These are phyloP conservation scores for Begonia loranthoides DNA, from an alignment of 306 rosid species.

Conservation along the genomic window DNA sequence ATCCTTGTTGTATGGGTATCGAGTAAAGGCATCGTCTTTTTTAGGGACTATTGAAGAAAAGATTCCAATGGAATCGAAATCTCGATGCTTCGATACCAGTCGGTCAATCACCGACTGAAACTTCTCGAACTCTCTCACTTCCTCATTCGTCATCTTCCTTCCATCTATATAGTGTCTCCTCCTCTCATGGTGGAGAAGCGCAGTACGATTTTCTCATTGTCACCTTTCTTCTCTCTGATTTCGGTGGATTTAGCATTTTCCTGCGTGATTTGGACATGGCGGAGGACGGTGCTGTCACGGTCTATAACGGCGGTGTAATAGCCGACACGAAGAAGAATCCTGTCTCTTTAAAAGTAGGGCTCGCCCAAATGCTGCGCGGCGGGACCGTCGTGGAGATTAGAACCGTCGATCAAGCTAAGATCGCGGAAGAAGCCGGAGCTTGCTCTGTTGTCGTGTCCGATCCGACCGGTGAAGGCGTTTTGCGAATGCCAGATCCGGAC, in stretches of 20 bases:
- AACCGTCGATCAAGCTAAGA: constrained; percentile 36
- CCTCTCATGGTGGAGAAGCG: background rate
- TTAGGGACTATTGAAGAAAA: too few species aligned
- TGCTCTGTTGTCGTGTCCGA: constrained; percentile 36
- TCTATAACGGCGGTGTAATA: constrained; percentile 35
- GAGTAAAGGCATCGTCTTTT: too few species aligned
- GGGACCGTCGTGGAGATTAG: constrained; percentile 53
- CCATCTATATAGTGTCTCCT: background rate
- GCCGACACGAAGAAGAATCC: constrained; percentile 30
- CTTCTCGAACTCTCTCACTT: constrained; percentile 14
- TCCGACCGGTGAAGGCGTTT: constrained; percentile 14
- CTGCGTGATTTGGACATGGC: constrained; percentile 21
- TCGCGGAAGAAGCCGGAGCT: constrained; percentile 67
- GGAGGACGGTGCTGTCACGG: constrained; percentile 34
- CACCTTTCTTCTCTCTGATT: background rate
- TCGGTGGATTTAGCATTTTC: background rate
- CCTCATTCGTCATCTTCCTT: background rate
- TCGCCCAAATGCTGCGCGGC: constrained; percentile 42
- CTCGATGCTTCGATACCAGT: constrained; percentile 10
- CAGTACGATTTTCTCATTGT: background rate
- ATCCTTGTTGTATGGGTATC: background rate
- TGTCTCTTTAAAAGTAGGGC: constrained; percentile 26
- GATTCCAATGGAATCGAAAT: constrained; percentile 10
- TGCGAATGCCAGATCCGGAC: constrained; percentile 52
- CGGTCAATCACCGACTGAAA: constrained; percentile 13